phyloP scores from a whole-genome alignment of 768 basidiomycete species.

The Astraeus odoratus region DNA sequence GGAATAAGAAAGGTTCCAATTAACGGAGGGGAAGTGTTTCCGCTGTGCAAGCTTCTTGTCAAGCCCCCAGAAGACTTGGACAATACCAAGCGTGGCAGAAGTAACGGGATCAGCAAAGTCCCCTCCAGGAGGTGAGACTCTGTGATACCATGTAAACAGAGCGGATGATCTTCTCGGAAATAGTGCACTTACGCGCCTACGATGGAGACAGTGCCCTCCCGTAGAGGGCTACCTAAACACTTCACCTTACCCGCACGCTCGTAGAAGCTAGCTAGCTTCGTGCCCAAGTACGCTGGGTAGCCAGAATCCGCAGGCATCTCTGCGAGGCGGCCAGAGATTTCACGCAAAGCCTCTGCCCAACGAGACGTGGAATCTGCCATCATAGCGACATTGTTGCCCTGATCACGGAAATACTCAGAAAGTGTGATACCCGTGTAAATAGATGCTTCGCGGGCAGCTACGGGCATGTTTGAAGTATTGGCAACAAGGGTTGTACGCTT shows the following conservation, averaged over 20 bases:
- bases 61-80: slow-evolving; percentile 99
- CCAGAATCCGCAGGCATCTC: slow-evolving; percentile 99
- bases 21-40: slow-evolving; percentile 99
- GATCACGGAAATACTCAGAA: slow-evolving; percentile 99
- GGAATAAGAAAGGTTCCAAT: slow-evolving; percentile 99
- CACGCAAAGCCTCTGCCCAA: slow-evolving; percentile 98
- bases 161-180: background rate
- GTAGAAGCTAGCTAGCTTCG: slow-evolving; percentile 96
- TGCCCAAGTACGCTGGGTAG: slow-evolving; percentile 94
- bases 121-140: slow-evolving; percentile 97
- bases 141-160: slow-evolving; percentile 26
- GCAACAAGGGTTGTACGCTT: slow-evolving; percentile 98
- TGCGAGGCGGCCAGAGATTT: slow-evolving; percentile 97
- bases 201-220: slow-evolving; percentile 94
- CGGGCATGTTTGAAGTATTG: slow-evolving; percentile 99
- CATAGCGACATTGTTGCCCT: slow-evolving; percentile 96
- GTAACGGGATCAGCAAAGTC: slow-evolving; percentile 99
- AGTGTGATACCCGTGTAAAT: slow-evolving; percentile 99
- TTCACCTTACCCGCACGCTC: slow-evolving; percentile 96
- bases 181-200: slow-evolving; percentile 86
- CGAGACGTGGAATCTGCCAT: slow-evolving; percentile 99
- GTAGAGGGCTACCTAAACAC: slow-evolving; percentile 81
- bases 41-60: slow-evolving; percentile 99
- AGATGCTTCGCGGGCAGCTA: slow-evolving; percentile 97
- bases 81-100: slow-evolving; percentile 94